Conservation (phyloP, 2,329 filamentous ascomycete genomes). For the Podosphaera aphanis region DNA sequence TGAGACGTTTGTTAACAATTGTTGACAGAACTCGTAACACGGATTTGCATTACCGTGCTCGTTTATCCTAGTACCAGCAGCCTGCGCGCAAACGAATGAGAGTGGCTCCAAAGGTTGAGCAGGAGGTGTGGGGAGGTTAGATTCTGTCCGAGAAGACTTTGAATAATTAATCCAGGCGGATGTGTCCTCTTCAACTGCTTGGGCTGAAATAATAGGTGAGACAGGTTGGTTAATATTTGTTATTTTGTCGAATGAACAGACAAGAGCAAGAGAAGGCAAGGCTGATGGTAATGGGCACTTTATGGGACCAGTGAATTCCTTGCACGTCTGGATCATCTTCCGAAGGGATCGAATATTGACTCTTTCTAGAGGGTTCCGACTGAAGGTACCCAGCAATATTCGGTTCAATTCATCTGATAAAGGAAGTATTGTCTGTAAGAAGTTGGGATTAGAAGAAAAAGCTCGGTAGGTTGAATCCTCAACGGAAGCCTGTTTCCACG, state of each 20-base stretch:
- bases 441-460: conserved; percentile 63
- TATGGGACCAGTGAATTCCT: conserved; percentile 10
- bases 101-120: neutral
- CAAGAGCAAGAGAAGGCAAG: conserved; percentile 4
- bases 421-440: conserved; percentile 79
- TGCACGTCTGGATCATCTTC: conserved; percentile 49
- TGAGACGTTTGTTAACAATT: neutral
- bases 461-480: conserved; percentile 91
- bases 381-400: conserved; percentile 72
- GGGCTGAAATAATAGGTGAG: no score
- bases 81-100: neutral
- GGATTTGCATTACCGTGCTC: neutral
- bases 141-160: neutral
- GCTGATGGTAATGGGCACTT: conserved; percentile 3
- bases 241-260: neutral
- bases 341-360: conserved; percentile 64
- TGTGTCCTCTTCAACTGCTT: neutral
- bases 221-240: neutral
- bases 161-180: neutral
- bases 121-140: neutral
- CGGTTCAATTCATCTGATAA: conserved; percentile 72
- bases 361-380: conserved; percentile 59
- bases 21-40: no score
- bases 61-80: neutral
- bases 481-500: conserved; percentile 87